Evolutionary conservation across 129 eudicot genomes (phyloP), one percentile per base, ranked within the genome.

Genomic region (Chrysanthemum lavandulifolium): DNA sequence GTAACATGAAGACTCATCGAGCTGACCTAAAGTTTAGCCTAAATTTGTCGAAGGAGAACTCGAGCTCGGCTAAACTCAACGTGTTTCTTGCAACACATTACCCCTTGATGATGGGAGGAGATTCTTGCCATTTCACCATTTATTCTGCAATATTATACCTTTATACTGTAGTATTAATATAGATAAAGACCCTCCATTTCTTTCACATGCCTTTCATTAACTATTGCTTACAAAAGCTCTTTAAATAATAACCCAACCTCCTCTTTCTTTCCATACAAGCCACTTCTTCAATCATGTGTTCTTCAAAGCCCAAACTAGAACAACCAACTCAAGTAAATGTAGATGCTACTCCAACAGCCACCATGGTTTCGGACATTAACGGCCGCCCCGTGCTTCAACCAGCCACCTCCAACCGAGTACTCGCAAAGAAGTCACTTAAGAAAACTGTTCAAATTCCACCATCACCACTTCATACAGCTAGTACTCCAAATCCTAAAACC

Each of bases 311-410:
- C 55, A 88, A 79, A 78, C 62, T 73, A 23, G 40, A 16, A 16
- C 79, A 77, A 66, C 65, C 68, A 31, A 33, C 67, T n/a, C 27
- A n/a, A 13, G 53, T 55, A 21, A 63, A 64, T 23, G 48, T 21
- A 29, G 71, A 74, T 36, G 21, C 67, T 57, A 11, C 66, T 72
- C 67, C 55, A 56, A 61, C 73, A 48, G 56, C 65, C 14, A 65
- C 70, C 45, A 60, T 67, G 31, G 50, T 82, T 36, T 74, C 86
- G 3, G 79, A 84, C 53, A 77, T 82, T 72, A 86, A 86, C 56
- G 90, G 87, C 15, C 87, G 90, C 27, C 82, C 79, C 5, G 87
- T 84, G 57, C 89, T 83, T 61, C 96, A 86, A 53, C 96, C 81
- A 13, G 76, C 96, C 3, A 82, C 84, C 33, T 67, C 87, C 45